These are phyloP conservation scores for Salvia miltiorrhiza DNA, from an alignment of 257 asterid genomes.

Conservation along the genomic window DNA sequence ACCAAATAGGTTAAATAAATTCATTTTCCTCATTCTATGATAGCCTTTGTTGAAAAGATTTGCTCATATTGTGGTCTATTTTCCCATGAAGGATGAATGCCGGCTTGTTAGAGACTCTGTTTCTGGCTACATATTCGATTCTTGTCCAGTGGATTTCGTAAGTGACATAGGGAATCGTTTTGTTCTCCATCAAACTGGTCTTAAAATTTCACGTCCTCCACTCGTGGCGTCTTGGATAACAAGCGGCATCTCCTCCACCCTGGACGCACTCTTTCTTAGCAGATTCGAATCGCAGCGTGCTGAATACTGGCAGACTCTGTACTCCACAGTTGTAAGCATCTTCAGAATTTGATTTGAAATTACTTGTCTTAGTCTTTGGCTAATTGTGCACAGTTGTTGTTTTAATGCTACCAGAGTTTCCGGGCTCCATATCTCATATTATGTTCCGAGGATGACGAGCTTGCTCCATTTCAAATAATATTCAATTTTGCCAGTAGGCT, in stretches of 20 bases:
- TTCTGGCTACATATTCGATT: conserved; percentile 83
- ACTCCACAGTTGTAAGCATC: conserved; percentile 72
- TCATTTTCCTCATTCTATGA: background rate
- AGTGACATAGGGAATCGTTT: conserved; percentile 75
- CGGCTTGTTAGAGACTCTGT: conserved; percentile 76
- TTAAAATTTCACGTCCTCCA: conserved; percentile 72
- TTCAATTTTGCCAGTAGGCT: conserved; percentile 74
- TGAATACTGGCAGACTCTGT: conserved; percentile 93
- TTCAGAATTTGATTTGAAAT: background rate
- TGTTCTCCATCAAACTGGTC: conserved; percentile 71
- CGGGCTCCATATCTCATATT: conserved; percentile 89
- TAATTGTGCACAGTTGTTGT: background rate
- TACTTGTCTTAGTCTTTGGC: background rate
- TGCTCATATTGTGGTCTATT: conserved; percentile 11
- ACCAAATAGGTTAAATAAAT: background rate
- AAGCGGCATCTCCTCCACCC: conserved; percentile 62
- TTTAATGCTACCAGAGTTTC: conserved; percentile 46
- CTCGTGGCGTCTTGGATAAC: conserved; percentile 68
- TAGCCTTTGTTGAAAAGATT: background rate
- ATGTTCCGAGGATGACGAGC: conserved; percentile 95
- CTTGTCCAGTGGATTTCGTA: conserved; percentile 85
- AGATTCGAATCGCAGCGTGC: conserved; percentile 86
- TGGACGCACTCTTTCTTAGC: conserved; percentile 80
- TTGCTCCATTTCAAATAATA: conserved; percentile 70
- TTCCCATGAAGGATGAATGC: conserved; percentile 54